Conservation (phyloP, 2,329 filamentous ascomycete genomes). For the Penicillium psychrosexuale region DNA sequence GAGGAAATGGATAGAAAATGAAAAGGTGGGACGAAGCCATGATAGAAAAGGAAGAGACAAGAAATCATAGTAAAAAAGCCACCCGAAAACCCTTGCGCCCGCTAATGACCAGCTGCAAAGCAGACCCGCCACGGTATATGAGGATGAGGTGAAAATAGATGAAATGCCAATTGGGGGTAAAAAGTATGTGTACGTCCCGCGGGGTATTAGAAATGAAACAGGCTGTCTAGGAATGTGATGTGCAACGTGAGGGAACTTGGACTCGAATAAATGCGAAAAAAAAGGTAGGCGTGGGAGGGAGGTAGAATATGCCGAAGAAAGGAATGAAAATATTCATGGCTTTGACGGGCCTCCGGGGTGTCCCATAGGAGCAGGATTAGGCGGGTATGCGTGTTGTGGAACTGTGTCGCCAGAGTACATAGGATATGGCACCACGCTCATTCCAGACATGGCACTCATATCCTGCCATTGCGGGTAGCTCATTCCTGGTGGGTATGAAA, state of each 20-base stretch:
- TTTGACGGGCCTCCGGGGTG: constrained; percentile 26
- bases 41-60: constrained; percentile 13
- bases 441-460: constrained; percentile 28
- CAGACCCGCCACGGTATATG: constrained; percentile 27
- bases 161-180: constrained; percentile 8
- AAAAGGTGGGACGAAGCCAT: constrained; percentile 14
- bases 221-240: constrained; percentile 25
- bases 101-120: constrained; percentile 38
- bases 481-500: constrained; percentile 34
- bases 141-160: constrained; percentile 21
- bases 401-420: constrained; percentile 30
- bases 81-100: constrained; percentile 37
- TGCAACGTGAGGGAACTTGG: constrained; percentile 17
- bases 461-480: constrained; percentile 31
- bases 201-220: constrained; percentile 29
- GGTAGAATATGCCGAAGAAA: neutral
- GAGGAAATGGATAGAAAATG: constrained; percentile 7
- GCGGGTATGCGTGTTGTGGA: constrained; percentile 26
- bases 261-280: constrained; percentile 5
- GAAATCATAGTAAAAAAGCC: constrained; percentile 26
- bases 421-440: constrained; percentile 34
- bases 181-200: constrained; percentile 15
- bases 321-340: constrained; percentile 12
- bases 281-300: neutral
- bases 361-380: constrained; percentile 32